Conservation (phyloP, 331 rosid genomes). For the Quercus phellos region DNA sequence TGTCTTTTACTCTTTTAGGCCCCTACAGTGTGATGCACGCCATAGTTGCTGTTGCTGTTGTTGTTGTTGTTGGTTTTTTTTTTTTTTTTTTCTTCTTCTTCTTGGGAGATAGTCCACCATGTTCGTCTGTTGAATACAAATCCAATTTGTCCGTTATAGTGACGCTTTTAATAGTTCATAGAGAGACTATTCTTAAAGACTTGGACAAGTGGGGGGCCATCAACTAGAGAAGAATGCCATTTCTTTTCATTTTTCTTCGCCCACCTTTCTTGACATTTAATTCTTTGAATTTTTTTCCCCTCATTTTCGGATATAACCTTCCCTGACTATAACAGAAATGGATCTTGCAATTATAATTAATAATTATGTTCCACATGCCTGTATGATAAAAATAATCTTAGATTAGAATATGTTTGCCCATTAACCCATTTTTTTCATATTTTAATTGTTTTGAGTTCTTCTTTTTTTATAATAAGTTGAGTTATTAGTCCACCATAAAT, state of each 20-base stretch:
- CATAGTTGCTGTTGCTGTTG: not conserved
- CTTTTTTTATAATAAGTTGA: no score
- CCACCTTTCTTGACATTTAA: slow-evolving; percentile 27
- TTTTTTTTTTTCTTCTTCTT: not conserved
- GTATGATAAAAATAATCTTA: no score
- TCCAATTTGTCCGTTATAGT: not conserved
- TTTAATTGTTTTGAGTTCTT: no score
- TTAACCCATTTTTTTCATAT: no score
- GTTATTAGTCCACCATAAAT: no score
- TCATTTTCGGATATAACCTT: not conserved
- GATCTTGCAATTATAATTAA: not conserved
- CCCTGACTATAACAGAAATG: not conserved
- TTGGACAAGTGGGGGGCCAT: not conserved
- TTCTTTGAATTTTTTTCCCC: not conserved
- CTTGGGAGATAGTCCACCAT: not conserved
- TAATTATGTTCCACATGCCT: no score
- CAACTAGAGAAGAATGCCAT: not conserved
- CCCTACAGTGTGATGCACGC: not conserved
- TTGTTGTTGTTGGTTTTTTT: not conserved
- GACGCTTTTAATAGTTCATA: not conserved
- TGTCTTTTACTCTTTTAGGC: not conserved
- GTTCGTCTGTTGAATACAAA: not conserved
- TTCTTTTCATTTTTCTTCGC: not conserved
- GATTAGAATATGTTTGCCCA: no score
- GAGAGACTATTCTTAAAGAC: not conserved